A percentile compares a stretch with the other conserved stretches of the same genome.
These are phyloP conservation scores for Uronychia setigera DNA, from an alignment of 73 alveolate species.

Conservation along the genomic window DNA sequence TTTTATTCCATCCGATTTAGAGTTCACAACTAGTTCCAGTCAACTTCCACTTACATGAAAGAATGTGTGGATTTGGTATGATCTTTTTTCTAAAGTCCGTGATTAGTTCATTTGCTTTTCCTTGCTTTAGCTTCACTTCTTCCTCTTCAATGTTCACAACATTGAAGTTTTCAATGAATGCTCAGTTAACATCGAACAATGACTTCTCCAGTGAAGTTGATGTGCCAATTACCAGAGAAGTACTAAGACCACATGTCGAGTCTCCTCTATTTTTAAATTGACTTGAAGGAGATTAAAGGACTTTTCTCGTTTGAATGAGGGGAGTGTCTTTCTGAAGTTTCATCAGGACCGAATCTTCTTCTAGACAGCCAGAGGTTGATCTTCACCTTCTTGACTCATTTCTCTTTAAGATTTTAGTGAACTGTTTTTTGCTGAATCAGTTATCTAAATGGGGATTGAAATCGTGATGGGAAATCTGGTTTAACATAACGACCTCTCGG, in stretches of 20 bases:
- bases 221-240: no score
- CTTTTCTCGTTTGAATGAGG: neutral
- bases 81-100: neutral
- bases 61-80: neutral
- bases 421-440: neutral
- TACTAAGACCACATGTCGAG: neutral
- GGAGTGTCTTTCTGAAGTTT: neutral
- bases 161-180: neutral
- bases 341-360: neutral
- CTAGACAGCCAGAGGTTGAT: neutral
- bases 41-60: neutral
- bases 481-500: neutral
- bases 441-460: neutral
- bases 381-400: neutral
- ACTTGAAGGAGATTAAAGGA: neutral
- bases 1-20: no score
- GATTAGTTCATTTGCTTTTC: neutral
- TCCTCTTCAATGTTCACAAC: neutral
- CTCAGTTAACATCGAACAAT: neutral
- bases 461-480: neutral
- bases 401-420: neutral
- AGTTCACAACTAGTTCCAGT: neutral
- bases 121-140: neutral
- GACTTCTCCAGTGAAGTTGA: no score
- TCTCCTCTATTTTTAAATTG: neutral